phyloP scores from a whole-genome alignment of 176 grass and related monocot species.

The Oryza glumipatula region DNA sequence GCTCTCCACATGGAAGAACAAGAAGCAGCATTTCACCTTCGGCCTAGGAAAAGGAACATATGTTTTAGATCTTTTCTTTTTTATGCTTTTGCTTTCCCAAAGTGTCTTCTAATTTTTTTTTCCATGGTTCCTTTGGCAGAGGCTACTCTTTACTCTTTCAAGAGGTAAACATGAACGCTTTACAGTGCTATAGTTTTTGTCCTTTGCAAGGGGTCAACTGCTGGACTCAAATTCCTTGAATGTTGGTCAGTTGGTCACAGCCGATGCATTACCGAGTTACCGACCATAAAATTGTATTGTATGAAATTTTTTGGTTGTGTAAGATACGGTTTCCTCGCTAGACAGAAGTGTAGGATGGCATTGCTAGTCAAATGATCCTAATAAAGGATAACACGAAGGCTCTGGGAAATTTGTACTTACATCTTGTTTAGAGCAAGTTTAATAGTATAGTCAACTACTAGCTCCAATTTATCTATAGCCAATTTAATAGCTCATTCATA shows the following conservation, averaged over 20 bases:
- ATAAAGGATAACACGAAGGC: neutral
- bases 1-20: conserved; percentile 29
- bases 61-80: neutral
- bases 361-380: neutral
- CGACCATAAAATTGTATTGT: neutral
- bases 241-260: neutral
- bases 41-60: conserved; percentile 37
- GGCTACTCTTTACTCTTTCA: neutral
- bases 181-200: neutral
- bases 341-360: neutral
- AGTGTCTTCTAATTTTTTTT: conserved; percentile 8
- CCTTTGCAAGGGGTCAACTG: neutral
- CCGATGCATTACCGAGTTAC: neutral
- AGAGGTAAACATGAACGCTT: conserved; percentile 7
- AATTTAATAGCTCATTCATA: too few relatives aligned
- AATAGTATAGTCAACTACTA: too few relatives aligned
- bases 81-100: conserved; percentile 48
- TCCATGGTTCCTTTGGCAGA: neutral
- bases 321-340: neutral
- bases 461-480: too few relatives aligned
- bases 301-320: neutral
- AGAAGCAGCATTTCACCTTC: neutral
- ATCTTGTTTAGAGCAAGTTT: neutral
- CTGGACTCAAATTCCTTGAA: conserved; percentile 1
- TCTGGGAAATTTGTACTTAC: neutral